Conservation (phyloP, 2,329 filamentous ascomycete species). For the Elsinoe batatas region DNA sequence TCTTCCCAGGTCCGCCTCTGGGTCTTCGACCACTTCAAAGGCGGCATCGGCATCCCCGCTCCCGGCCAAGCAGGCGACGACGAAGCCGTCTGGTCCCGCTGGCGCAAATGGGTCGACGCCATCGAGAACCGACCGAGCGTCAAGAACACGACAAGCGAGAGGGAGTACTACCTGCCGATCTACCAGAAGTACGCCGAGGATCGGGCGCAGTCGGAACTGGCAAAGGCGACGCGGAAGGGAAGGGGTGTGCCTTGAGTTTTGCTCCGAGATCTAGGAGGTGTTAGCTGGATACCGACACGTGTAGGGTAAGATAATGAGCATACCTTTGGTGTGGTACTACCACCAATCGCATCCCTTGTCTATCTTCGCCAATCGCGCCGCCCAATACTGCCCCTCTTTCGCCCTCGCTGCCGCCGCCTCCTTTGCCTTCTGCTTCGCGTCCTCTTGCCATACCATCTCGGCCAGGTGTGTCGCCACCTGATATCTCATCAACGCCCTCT, state of each 20-base stretch:
- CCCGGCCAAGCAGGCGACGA: slow-evolving; percentile 43
- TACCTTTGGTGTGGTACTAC: background rate
- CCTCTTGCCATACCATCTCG: background rate
- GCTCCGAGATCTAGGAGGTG: background rate
- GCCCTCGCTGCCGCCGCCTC: background rate
- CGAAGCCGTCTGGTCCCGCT: slow-evolving; percentile 52
- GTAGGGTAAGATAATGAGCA: background rate
- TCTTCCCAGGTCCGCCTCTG: slow-evolving; percentile 45
- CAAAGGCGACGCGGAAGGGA: slow-evolving; percentile 46
- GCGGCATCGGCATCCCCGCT: slow-evolving; percentile 32
- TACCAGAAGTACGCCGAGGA: slow-evolving; percentile 47
- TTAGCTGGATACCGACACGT: background rate
- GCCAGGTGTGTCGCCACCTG: no score
- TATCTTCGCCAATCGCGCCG: background rate
- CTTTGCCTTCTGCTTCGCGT: background rate
- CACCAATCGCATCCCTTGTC: background rate
- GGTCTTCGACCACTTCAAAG: slow-evolving; percentile 66
- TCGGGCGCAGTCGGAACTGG: slow-evolving; percentile 38
- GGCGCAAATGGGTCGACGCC: slow-evolving; percentile 54
- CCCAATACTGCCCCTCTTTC: background rate
- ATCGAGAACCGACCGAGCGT: slow-evolving; percentile 53
- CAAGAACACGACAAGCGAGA: slow-evolving; percentile 57
- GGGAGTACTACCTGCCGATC: slow-evolving; percentile 55
- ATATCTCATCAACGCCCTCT: background rate
- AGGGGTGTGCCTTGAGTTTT: slow-evolving; percentile 47